These are phyloP conservation scores for Tolypocladium album DNA, from an alignment of 2,329 filamentous ascomycete species.

Conservation along the genomic window DNA sequence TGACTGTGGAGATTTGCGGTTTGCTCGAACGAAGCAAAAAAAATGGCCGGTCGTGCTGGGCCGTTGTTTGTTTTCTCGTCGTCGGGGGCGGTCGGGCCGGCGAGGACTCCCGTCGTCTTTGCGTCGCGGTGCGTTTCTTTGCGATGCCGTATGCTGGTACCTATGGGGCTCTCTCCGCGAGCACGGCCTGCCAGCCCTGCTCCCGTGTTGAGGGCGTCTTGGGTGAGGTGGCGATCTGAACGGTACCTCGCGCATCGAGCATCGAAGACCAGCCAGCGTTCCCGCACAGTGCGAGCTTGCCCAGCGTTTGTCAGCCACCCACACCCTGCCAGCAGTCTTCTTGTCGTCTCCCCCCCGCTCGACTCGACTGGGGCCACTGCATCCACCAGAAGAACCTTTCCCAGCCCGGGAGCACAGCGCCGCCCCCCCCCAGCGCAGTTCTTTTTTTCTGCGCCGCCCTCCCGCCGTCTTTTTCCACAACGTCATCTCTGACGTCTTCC, in stretches of 20 bases:
- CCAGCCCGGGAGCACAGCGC: not conserved
- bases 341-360: not conserved
- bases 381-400: not conserved
- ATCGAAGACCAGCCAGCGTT: not conserved
- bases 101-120: no score
- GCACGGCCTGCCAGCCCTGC: not conserved
- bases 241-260: not conserved
- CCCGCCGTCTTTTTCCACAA: constrained; percentile 24
- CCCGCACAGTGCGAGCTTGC: not conserved
- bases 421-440: constrained; percentile 1
- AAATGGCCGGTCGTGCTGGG: not conserved
- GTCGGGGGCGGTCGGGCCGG: no score
- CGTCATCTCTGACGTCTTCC: constrained; percentile 39
- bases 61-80: not conserved
- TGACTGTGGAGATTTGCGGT: not conserved
- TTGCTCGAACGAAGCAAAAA: not conserved
- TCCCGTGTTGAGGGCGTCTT: no score
- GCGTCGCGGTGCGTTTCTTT: no score
- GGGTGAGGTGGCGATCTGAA: not conserved
- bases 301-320: not conserved
- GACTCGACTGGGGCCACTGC: not conserved
- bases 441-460: constrained; percentile 23
- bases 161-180: no score
- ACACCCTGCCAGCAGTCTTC: not conserved
- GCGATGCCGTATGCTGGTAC: no score